A percentile compares a stretch with the other conserved stretches of the same genome.
phyloP scores from a whole-genome alignment of 2,329 filamentous ascomycete species.

The Gnomoniopsis sp. region DNA sequence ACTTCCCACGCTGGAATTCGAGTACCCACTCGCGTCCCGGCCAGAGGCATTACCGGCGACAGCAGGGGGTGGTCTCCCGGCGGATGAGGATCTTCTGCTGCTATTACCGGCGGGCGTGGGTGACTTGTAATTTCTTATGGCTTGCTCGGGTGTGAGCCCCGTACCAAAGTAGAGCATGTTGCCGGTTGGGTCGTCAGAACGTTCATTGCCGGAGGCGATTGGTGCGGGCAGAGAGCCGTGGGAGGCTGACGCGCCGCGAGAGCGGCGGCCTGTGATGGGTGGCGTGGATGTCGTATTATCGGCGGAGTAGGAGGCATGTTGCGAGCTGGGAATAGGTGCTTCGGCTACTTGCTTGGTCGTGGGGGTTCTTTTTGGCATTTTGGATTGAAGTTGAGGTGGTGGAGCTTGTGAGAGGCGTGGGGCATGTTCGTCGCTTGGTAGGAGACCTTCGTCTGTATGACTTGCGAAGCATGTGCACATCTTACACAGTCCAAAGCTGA shows the following conservation, averaged over 20 bases:
- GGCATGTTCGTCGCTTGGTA: not conserved
- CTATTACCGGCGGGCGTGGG: too few relatives aligned
- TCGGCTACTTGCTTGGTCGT: not conserved
- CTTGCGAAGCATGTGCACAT: not conserved
- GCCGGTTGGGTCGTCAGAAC: conserved; percentile 17
- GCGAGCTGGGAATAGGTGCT: conserved; percentile 2
- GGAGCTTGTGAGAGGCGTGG: not conserved
- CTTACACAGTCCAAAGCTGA: not conserved
- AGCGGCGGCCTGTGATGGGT: conserved; percentile 6
- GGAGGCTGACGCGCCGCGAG: conserved; percentile 7
- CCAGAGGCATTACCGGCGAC: conserved; percentile 10
- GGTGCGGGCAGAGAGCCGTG: not conserved
- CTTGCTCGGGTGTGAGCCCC: conserved; percentile 27
- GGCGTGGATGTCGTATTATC: too few relatives aligned
- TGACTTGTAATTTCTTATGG: conserved; percentile 16
- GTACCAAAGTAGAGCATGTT: conserved; percentile 30
- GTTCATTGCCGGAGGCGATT: not conserved
- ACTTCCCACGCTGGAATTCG: conserved; percentile 13
- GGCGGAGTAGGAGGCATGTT: not conserved
- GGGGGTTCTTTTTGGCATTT: not conserved
- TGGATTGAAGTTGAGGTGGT: not conserved
- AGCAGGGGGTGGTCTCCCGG: too few relatives aligned
- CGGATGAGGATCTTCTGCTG: too few relatives aligned
- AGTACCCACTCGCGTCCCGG: conserved; percentile 19
- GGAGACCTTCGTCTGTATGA: not conserved